Evolutionary conservation across 1,284 basidiomycete genomes (phyloP).

Genomic region (Irpex lacteus): DNA sequence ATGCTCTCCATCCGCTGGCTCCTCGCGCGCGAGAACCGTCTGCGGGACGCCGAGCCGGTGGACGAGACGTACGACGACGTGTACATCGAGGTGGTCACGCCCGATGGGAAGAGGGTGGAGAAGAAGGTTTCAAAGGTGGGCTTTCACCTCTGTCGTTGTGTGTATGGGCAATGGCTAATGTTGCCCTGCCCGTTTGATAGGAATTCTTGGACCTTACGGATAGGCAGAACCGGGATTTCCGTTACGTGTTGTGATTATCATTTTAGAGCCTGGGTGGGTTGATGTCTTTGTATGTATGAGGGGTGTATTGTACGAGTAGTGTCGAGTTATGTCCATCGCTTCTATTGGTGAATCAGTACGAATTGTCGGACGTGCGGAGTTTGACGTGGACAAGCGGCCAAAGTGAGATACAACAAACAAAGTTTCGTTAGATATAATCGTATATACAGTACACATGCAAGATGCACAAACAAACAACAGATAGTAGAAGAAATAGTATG

Average conservation of each 20-base stretch:
- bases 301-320: too few species aligned
- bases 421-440: too few species aligned
- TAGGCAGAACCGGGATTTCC: slow-evolving; percentile 31
- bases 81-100: slow-evolving; percentile 52
- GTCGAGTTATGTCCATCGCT: too few species aligned
- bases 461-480: too few species aligned
- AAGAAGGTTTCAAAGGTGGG: slow-evolving; percentile 62
- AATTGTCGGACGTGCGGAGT: too few species aligned
- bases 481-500: too few species aligned
- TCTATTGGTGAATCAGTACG: too few species aligned
- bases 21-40: slow-evolving; percentile 61
- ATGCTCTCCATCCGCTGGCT: slow-evolving; percentile 51
- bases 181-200: slow-evolving; percentile 11
- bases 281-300: neutral
- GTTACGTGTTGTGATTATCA: slow-evolving; percentile 24
- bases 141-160: neutral
- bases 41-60: slow-evolving; percentile 54
- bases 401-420: too few species aligned
- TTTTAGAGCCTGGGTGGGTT: neutral
- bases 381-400: too few species aligned
- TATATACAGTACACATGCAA: too few species aligned
- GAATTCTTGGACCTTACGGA: slow-evolving; percentile 32
- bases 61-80: slow-evolving; percentile 60
- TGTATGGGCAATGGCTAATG: too few species aligned
- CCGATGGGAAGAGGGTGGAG: slow-evolving; percentile 49